phyloP scores from a whole-genome alignment of 768 basidiomycete genomes.

The Termitomyces eurrhizus region DNA sequence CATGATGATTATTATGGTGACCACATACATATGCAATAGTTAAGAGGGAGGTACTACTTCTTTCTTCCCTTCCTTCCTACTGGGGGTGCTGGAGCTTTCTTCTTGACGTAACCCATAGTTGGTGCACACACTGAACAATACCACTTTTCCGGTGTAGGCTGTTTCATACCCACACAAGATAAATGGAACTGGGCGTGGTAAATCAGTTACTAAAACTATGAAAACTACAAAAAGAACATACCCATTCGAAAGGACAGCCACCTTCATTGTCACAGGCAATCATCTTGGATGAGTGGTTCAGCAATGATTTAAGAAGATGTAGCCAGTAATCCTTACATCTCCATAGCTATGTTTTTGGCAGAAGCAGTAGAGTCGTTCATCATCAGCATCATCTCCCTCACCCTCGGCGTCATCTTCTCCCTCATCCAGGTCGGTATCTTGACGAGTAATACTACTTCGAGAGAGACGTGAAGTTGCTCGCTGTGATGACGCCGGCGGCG shows the following conservation, averaged over 20 bases:
- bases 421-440: slow-evolving; percentile 32
- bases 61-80: slow-evolving; percentile 22
- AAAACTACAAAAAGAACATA: slow-evolving; percentile 23
- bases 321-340: slow-evolving; percentile 33
- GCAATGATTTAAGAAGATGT: not conserved
- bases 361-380: slow-evolving; percentile 47
- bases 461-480: slow-evolving; percentile 45
- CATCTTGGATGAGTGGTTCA: slow-evolving; percentile 40
- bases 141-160: slow-evolving; percentile 47
- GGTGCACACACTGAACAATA: slow-evolving; percentile 48
- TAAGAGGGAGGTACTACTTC: slow-evolving; percentile 12
- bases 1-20: not conserved
- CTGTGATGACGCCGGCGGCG: slow-evolving; percentile 24
- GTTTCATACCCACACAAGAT: slow-evolving; percentile 52
- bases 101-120: slow-evolving; percentile 17
- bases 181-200: slow-evolving; percentile 49
- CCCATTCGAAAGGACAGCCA: slow-evolving; percentile 71
- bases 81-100: slow-evolving; percentile 22
- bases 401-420: slow-evolving; percentile 39
- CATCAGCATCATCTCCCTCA: slow-evolving; percentile 41
- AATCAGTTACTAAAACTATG: not conserved
- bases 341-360: slow-evolving; percentile 49
- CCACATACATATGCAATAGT: not conserved
- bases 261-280: slow-evolving; percentile 68
- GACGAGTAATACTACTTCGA: slow-evolving; percentile 34